Evolutionary conservation across 495 filamentous ascomycete genomes (phyloP), one percentile per base, ranked within the genome.

Genomic region (Penicillium paxilli): DNA sequence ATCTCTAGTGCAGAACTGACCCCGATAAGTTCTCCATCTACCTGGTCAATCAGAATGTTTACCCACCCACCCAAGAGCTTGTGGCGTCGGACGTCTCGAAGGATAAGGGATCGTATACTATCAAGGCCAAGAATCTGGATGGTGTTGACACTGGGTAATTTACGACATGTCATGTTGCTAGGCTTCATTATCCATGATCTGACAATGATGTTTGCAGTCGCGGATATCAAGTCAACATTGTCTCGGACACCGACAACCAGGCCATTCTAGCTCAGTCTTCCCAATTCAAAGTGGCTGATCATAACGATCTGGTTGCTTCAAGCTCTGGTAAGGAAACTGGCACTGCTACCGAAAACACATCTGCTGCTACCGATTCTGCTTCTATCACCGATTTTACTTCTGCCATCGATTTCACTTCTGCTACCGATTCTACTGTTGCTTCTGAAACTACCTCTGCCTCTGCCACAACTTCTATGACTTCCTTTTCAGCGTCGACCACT

Each of bases 221-320:
- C 20, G 68, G 62, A 30, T 72, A 72, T 44, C 69, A 72, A 30
- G 66, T 72, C 64, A 70, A 72, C 55, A 51, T 72, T 41, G 40
- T 67, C 40, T 64, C 65, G 8, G 51, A 44, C 32, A 47, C 38
- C 3, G 55, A 49, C 45, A 55, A 54, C 42, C 68, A 48, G 40
- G 53, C 66, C 17, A 71, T 72, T 47, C 51, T 72, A 21, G 69
- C 69, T 35, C 69, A 72, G 60, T 70, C 68, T 11, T 57, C 60
- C 33, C 61, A 71, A 35, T 72, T 72, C 56, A 59, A 58, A 51
- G 66, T 72, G 49, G 62, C 64, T 40, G 47, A 53, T 40, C 62
- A 3, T 42, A 53, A 49, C 44, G 48, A 44, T 33, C 49, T 44
- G 37, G 45, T 52, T 51, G 57, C 59, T 33, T n/a, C n/a, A n/a